phyloP scores from a whole-genome alignment of 768 basidiomycete species.

The Lactarius hengduanensis region DNA sequence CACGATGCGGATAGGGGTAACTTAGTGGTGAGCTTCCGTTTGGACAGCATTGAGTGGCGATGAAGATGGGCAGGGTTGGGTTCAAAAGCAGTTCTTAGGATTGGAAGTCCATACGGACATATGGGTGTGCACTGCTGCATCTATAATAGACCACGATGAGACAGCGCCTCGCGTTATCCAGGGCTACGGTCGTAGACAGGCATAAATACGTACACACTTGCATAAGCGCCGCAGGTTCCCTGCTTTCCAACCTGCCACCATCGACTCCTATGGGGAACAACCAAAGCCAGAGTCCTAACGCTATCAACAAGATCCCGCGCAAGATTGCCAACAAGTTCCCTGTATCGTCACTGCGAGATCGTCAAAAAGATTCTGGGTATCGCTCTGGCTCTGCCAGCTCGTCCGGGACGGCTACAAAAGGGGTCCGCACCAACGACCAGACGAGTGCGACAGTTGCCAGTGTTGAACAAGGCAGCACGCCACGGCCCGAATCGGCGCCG shows the following conservation, averaged over 20 bases:
- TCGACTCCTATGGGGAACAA: constrained; percentile 27
- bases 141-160: background rate
- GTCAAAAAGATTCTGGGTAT: constrained; percentile 25
- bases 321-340: constrained; percentile 13
- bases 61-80: background rate
- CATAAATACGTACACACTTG: constrained; percentile 25
- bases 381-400: constrained; percentile 24
- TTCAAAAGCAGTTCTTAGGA: background rate
- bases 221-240: constrained; percentile 16
- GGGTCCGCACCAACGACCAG: constrained; percentile 2
- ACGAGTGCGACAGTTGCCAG: background rate
- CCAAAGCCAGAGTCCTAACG: constrained; percentile 18
- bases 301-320: constrained; percentile 7
- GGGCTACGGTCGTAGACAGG: background rate
- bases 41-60: background rate
- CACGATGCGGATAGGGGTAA: background rate
- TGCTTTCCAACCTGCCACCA: constrained; percentile 16
- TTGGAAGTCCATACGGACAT: background rate
- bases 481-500: constrained; percentile 24
- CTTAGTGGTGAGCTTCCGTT: background rate
- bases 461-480: background rate
- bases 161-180: background rate
- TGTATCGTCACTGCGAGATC: constrained; percentile 2
- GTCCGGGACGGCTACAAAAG: constrained; percentile 16
- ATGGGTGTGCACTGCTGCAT: constrained; percentile 4